Evolutionary conservation across 179 eudicot genomes (phyloP).

Genomic region (Silene noctiflora): DNA sequence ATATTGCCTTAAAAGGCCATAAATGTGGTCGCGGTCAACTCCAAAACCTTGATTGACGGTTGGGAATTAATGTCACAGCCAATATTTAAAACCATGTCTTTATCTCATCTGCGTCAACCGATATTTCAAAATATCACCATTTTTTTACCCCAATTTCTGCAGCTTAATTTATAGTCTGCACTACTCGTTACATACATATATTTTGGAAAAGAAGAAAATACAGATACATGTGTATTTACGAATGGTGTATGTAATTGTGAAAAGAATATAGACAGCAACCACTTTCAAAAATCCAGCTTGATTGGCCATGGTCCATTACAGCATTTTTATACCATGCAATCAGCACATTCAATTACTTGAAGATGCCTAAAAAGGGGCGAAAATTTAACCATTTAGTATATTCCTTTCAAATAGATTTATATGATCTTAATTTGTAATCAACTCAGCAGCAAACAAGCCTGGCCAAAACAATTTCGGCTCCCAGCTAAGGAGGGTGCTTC

Average conservation of each 20-base stretch:
- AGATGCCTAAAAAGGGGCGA: not conserved
- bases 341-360: conserved; percentile 10
- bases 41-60: no score
- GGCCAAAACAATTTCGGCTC: not conserved
- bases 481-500: no score
- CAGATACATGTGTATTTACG: not conserved
- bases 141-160: not conserved
- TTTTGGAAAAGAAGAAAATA: not conserved
- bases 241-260: not conserved
- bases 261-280: not conserved
- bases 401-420: not conserved
- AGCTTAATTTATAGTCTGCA: not conserved
- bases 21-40: no score
- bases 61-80: no score
- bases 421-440: conserved; percentile 4
- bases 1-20: no score
- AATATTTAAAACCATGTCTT: no score
- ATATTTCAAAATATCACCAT: not conserved
- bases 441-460: not conserved
- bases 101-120: not conserved
- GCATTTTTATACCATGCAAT: not conserved
- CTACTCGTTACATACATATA: not conserved
- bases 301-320: no score
- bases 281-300: no score
- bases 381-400: not conserved